Evolutionary conservation across 257 asterid species (phyloP).

Genomic region (Prunella vulgaris): DNA sequence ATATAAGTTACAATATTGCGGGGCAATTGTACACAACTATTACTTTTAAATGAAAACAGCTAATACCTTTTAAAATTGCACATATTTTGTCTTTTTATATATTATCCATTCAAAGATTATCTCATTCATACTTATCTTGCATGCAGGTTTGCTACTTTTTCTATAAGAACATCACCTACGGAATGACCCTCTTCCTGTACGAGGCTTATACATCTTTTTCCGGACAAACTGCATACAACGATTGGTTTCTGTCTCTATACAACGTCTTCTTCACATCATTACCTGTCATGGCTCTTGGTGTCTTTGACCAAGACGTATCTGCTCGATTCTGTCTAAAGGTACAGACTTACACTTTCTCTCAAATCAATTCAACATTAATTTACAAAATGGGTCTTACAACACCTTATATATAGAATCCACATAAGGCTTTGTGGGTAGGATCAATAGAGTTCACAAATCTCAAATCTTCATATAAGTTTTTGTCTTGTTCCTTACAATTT

Average conservation of each 20-base stretch:
- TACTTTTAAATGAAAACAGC: background rate
- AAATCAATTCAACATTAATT: no score
- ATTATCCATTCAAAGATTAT: no score
- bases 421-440: no score
- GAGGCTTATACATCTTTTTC: conserved; percentile 69
- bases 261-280: conserved; percentile 65
- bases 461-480: no score
- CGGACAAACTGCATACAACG: conserved; percentile 68
- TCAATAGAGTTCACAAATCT: no score
- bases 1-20: background rate
- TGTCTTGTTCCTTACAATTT: conserved; percentile 6
- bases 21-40: no score
- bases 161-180: conserved; percentile 70
- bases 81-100: no score
- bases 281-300: conserved; percentile 64
- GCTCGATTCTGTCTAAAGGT: conserved; percentile 56
- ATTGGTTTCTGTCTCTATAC: conserved; percentile 63
- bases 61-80: background rate
- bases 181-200: conserved; percentile 59
- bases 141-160: conserved; percentile 80
- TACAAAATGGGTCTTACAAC: no score
- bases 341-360: background rate
- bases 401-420: no score
- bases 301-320: conserved; percentile 70
- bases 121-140: background rate